Percentiles rank a stretch among this genome's conserved stretches.
Evolutionary conservation across 495 filamentous ascomycete species (phyloP).

Genomic region (Tuber calosporum): DNA sequence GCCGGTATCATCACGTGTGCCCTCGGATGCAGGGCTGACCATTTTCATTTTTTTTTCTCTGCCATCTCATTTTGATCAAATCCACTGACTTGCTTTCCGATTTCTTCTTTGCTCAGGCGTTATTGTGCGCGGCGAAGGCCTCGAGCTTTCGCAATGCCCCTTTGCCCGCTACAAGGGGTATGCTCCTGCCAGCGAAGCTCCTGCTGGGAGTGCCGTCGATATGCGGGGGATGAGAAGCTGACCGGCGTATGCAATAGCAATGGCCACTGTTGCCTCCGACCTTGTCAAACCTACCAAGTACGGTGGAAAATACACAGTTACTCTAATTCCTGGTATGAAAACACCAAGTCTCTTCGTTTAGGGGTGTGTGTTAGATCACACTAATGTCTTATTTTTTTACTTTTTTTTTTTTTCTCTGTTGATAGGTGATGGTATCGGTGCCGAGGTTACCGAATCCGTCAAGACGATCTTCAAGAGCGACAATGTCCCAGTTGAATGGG

Average conservation of each 20-base stretch:
- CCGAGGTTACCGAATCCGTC: slow-evolving; percentile 94
- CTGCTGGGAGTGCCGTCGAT: background rate
- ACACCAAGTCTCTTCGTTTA: slow-evolving; percentile 5
- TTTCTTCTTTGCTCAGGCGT: slow-evolving; percentile 21
- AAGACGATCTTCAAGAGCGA: slow-evolving; percentile 99
- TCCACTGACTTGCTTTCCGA: slow-evolving; percentile 24
- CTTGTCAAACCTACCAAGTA: slow-evolving; percentile 75
- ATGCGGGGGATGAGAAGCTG: slow-evolving; percentile 26
- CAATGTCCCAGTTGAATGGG: slow-evolving; percentile 97
- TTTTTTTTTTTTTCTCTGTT: background rate
- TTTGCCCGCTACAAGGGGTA: slow-evolving; percentile 30
- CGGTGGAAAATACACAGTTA: slow-evolving; percentile 98
- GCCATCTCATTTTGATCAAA: slow-evolving; percentile 16
- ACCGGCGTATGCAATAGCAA: slow-evolving; percentile 32
- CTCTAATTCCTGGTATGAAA: slow-evolving; percentile 76
- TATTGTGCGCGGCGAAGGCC: slow-evolving; percentile 36
- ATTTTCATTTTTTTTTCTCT: slow-evolving; percentile 15
- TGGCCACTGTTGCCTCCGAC: slow-evolving; percentile 41
- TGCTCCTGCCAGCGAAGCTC: slow-evolving; percentile 13
- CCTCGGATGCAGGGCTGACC: slow-evolving; percentile 30
- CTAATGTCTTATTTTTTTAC: slow-evolving; percentile 16
- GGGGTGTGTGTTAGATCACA: slow-evolving; percentile 20
- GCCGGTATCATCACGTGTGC: slow-evolving; percentile 28
- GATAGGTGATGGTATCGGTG: slow-evolving; percentile 88
- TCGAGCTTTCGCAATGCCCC: slow-evolving; percentile 29